phyloP scores from a whole-genome alignment of 1,284 basidiomycete species.

The Cronartium quercuum region DNA sequence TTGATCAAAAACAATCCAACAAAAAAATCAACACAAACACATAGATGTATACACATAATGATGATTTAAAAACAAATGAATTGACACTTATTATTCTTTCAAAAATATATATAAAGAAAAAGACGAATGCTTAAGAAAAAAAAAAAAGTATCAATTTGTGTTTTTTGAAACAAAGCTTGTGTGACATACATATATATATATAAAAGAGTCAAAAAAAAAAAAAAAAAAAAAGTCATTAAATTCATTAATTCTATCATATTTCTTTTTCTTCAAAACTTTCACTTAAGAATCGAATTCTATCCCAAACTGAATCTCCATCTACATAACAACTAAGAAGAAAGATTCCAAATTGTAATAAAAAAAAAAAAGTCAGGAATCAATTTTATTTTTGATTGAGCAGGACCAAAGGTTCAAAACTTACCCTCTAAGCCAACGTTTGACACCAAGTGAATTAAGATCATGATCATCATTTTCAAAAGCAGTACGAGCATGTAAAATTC shows the following conservation, averaged over 20 bases:
- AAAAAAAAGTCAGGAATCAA: background rate
- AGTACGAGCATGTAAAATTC: constrained; percentile 82
- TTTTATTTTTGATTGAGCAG: background rate
- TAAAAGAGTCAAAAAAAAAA: background rate
- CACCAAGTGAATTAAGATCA: constrained; percentile 31
- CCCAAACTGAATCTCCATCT: constrained; percentile 37
- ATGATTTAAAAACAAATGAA: too few species aligned
- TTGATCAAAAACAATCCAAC: too few species aligned
- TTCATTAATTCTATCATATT: background rate
- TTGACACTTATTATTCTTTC: too few species aligned
- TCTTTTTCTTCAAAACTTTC: too few species aligned
- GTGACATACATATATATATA: too few species aligned
- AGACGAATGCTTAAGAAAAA: too few species aligned
- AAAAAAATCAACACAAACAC: too few species aligned
- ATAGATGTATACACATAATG: too few species aligned
- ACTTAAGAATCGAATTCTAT: constrained; percentile 17
- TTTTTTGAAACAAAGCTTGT: too few species aligned
- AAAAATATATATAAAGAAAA: too few species aligned
- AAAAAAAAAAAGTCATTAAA: background rate
- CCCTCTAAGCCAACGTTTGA: constrained; percentile 36
- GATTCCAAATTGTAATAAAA: background rate
- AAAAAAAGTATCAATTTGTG: too few species aligned
- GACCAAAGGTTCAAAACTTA: background rate
- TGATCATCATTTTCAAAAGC: constrained; percentile 59
- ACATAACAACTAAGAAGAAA: constrained; percentile 15